Conservation (phyloP, 164 flowering plant species). For the Umbellularia californica region DNA sequence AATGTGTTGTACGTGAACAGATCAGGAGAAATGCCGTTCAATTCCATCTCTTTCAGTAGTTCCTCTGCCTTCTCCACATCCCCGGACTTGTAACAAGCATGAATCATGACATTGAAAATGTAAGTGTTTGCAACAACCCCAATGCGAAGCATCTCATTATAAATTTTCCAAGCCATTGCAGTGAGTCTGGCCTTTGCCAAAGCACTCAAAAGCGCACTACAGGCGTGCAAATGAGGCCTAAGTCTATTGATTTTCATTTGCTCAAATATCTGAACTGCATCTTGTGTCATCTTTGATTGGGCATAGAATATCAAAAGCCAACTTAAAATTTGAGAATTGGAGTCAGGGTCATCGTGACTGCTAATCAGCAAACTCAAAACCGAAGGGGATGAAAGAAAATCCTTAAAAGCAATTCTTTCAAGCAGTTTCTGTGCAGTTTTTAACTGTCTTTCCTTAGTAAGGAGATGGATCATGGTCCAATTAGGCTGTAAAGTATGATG, state of each 20-base stretch:
- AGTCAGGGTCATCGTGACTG: conserved; percentile 33
- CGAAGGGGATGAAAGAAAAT: conserved; percentile 56
- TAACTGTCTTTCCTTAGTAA: conserved; percentile 50
- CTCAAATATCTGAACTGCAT: conserved; percentile 76
- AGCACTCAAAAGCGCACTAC: conserved; percentile 60
- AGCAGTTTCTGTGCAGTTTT: conserved; percentile 58
- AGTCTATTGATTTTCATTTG: conserved; percentile 50
- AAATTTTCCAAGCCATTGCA: conserved; percentile 64
- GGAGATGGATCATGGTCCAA: conserved; percentile 73
- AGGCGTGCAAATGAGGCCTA: conserved; percentile 74
- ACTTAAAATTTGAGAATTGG: conserved; percentile 70
- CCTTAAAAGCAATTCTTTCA: conserved; percentile 49
- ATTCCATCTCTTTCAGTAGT: conserved; percentile 63
- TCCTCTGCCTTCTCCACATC: conserved; percentile 69
- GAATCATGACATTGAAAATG: conserved; percentile 79
- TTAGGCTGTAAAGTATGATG: conserved; percentile 56
- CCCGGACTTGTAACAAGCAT: conserved; percentile 74
- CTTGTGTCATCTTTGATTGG: conserved; percentile 55
- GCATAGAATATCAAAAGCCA: conserved; percentile 78
- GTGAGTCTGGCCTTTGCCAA: conserved; percentile 64
- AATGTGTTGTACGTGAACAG: conserved; percentile 71
- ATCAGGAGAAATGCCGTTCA: conserved; percentile 49
- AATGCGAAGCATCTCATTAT: conserved; percentile 48
- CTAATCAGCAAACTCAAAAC: conserved; percentile 57
- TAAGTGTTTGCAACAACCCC: conserved; percentile 70